phyloP scores from a whole-genome alignment of 2,329 filamentous ascomycete species.

The Epichloe baconii region DNA sequence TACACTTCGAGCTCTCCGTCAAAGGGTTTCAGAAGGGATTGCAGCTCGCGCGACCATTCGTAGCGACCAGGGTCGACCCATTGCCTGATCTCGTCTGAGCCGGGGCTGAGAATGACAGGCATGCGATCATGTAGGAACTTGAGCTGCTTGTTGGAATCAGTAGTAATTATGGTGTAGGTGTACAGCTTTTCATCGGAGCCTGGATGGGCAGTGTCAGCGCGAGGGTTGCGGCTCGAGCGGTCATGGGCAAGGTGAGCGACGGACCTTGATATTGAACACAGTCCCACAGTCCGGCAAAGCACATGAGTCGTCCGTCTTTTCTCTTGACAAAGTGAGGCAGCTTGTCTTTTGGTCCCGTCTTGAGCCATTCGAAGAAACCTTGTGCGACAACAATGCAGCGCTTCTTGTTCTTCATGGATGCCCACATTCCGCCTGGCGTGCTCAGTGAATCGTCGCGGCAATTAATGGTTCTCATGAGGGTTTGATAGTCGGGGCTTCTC shows the following conservation, averaged over 20 bases:
- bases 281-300: conserved; percentile 86
- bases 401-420: conserved; percentile 77
- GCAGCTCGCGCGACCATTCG: conserved; percentile 68
- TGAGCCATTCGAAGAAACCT: conserved; percentile 95
- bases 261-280: conserved; percentile 63
- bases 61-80: conserved; percentile 67
- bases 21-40: conserved; percentile 67
- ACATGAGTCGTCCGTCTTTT: conserved; percentile 74
- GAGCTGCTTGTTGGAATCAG: conserved; percentile 68
- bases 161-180: conserved; percentile 91
- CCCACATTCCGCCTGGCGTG: conserved; percentile 75
- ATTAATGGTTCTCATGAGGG: conserved; percentile 82
- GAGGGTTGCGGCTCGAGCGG: not conserved
- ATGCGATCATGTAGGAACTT: conserved; percentile 87
- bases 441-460: conserved; percentile 80
- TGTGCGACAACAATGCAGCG: conserved; percentile 79
- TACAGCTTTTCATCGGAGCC: conserved; percentile 52
- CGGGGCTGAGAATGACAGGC: conserved; percentile 80
- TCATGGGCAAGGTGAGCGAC: not conserved
- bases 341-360: conserved; percentile 63
- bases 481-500: conserved; percentile 61
- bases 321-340: conserved; percentile 74
- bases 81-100: conserved; percentile 51
- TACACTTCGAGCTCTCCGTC: conserved; percentile 71
- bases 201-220: not conserved